Base-by-base conservation (phyloP, 257 asterid species). In the Gentiana macrophylla region DNA sequence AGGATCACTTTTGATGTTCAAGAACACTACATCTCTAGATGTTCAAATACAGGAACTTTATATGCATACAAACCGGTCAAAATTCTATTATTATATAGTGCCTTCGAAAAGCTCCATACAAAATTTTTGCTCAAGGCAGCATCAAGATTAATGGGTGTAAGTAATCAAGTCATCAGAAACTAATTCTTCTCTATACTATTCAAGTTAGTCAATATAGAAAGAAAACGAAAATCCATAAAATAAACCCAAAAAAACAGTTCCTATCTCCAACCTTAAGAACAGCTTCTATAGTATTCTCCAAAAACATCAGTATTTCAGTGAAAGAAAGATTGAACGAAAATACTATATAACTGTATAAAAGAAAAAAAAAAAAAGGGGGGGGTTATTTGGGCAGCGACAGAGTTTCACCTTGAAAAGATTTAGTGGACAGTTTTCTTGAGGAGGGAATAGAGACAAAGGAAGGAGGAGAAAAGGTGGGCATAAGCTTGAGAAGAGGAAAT, bases 341-440 rank as follows among this genome's bases (percentile, higher is more conserved):
- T 32, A 41, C 10, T 33, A 8, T 1, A 12, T 5, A 34, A 53
- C 33, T 43, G 8, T 9, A 54, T 35, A 6, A 13, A 47, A 63
- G 53, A 46, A 37, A 5, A 9, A 36, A 6, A 33, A 43, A 1
- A 3, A 32, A 32, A n/a, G n/a, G 37, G 34, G 3, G 8, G 11
- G 12, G 41, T 11, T 7, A 8, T 8, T 10, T 63, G 59, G 35
- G 44, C 51, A 64, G 41, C 37, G 6, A 59, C 34, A n/a, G 48
- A 41, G 24, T 24, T 58, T 56, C 41, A 80, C 97, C 94, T 56
- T 62, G 65, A 37, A 84, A 73, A 24, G 9, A 49, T 62, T 49
- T 74, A 43, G 70, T 62, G 59, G 74, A 74, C 50, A 24, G 65
- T 58, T 70, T 80, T 41, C 72, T 62, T 57, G 72, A 52, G 71